Conservation (phyloP, 306 rosid genomes). For the Potentilla sterilis region DNA sequence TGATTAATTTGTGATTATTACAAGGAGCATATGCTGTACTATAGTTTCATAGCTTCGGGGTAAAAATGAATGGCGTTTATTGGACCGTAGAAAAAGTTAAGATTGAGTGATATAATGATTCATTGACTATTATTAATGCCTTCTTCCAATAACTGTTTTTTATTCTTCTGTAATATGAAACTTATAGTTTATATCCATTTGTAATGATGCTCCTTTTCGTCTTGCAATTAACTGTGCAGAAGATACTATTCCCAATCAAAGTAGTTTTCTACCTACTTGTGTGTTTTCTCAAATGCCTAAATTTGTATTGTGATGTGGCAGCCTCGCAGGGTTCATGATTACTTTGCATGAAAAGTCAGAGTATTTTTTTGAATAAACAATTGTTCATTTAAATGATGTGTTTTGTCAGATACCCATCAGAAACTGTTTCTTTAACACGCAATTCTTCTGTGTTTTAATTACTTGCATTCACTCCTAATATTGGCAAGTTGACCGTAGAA, state of each 20-base stretch:
- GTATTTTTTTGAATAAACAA: neutral
- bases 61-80: neutral
- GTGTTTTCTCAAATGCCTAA: neutral
- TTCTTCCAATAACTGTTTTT: neutral
- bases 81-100: neutral
- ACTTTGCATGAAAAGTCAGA: neutral
- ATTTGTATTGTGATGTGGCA: neutral
- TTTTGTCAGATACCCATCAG: neutral
- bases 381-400: neutral
- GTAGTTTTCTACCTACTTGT: neutral
- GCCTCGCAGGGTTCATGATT: neutral
- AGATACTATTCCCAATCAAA: neutral
- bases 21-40: neutral
- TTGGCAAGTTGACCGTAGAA: constrained; percentile 38
- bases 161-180: neutral
- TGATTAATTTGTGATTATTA: constrained; percentile 2
- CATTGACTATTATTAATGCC: neutral
- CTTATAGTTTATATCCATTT: neutral
- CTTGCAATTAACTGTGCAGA: neutral
- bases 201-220: neutral
- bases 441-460: neutral
- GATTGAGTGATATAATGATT: neutral
- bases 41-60: constrained; percentile 2
- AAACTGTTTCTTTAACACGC: neutral
- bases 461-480: constrained; percentile 12